Base-by-base conservation (phyloP, 2,329 filamentous ascomycete species). In the Knufia petricola region DNA sequence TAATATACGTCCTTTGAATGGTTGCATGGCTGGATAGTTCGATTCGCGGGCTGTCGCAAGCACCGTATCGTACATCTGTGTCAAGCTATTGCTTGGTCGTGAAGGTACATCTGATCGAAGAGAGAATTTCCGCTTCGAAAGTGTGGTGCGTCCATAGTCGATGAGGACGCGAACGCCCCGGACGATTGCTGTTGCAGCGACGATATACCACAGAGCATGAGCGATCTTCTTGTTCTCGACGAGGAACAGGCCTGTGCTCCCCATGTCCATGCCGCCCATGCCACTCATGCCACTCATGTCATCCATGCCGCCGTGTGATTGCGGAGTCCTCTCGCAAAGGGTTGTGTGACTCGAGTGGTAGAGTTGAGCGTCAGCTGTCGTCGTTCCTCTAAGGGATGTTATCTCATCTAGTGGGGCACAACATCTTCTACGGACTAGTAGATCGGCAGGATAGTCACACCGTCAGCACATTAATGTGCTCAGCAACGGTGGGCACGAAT, bases 251-350 rank as follows among this genome's bases (percentile, higher is more conserved):
- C 50, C 45, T 4, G 50, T 48, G 36, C 43, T 52, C 32, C 44
- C 47, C 54, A 56, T 56, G 47, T 56, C 54, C 54, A 56, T 56
- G 4, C 54, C 54, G 12, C 46, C 49, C 54, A 56, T 56, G n/a
- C 53, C 50, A 41, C 39, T 26, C 52, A 54, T 54, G 13, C 47
- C 49, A 23, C 46, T 48, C 54, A 56, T 56, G 28, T 50, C 50
- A 48, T 52, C 52, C 21, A 38, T 55, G 34, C 17, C 13, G 42
- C 9, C 19, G 19, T 20, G 44, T 28, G 32, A 46, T 23, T 36
- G 30, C 3, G 30, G 4, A 30, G 37, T 38, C 10, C 24, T 36
- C 30, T n/a, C 40, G 40, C 8, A 9, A 7, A 19, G 10, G 6
- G n/a, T n/a, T n/a, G n/a, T n/a, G n/a, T n/a, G n/a, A n/a, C n/a